These are phyloP conservation scores for Solanum pennellii DNA, from an alignment of 257 asterid species.

Conservation along the genomic window DNA sequence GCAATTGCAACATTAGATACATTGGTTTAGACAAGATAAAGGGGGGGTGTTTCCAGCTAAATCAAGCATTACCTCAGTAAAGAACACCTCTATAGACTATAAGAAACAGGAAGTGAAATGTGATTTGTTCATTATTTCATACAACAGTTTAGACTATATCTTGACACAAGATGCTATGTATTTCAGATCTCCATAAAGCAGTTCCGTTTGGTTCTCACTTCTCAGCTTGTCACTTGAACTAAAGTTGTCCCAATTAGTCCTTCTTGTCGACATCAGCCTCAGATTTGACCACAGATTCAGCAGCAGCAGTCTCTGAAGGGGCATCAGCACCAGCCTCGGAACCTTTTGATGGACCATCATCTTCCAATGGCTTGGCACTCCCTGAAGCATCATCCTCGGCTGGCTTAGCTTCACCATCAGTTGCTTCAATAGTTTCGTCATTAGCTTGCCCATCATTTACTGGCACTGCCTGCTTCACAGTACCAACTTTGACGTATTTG, in stretches of 20 bases:
- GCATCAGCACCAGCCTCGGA: constrained; percentile 8
- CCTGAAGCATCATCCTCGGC: constrained; percentile 6
- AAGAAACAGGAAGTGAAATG: not conserved
- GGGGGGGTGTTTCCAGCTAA: not conserved
- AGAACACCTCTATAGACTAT: not conserved
- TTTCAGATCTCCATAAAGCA: not conserved
- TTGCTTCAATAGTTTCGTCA: constrained; percentile 14
- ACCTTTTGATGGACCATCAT: not conserved
- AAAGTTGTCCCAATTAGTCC: constrained; percentile 15
- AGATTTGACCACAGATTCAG: constrained; percentile 16
- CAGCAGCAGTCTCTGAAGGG: constrained; percentile 13
- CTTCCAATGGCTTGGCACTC: not conserved
- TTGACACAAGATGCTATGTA: not conserved
- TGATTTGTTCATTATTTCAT: not conserved
- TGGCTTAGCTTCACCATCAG: not conserved
- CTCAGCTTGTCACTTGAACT: not conserved
- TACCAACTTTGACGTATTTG: constrained; percentile 96
- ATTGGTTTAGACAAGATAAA: not conserved
- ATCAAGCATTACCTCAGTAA: not conserved
- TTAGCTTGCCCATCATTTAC: constrained; percentile 30
- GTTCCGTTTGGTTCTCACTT: not conserved
- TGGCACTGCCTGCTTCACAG: constrained; percentile 40
- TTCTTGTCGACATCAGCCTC: constrained; percentile 21
- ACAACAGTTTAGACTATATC: not conserved
- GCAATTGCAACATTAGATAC: not conserved